Base-by-base conservation (phyloP, 257 asterid genomes). In the Eucommia ulmoides region DNA sequence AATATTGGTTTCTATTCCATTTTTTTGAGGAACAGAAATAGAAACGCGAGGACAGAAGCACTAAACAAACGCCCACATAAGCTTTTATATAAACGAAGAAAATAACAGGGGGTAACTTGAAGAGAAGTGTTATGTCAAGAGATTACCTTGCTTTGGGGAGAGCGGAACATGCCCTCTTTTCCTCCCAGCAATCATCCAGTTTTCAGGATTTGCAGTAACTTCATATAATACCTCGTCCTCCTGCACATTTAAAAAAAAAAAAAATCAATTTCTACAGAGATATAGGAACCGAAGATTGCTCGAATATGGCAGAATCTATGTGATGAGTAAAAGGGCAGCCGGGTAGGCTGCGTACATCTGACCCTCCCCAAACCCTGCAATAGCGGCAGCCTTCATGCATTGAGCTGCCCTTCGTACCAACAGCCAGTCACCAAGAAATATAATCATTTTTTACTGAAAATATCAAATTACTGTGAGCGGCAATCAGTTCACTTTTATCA, bases 111-210 rank as follows among this genome's bases (percentile, higher is more conserved):
- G n/a, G n/a, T n/a, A n/a, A n/a, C n/a, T n/a, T n/a, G n/a, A n/a
- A n/a, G n/a, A n/a, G n/a, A n/a, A n/a, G n/a, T n/a, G n/a, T n/a
- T n/a, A n/a, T n/a, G n/a, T n/a, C n/a, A n/a, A n/a, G 50, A 50
- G 46, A 59, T 21, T 76, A 75, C 99, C 96, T 75, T 79, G 96
- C 73, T 83, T 68, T 9, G 78, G 58, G 53, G 96, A 75, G 63
- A 91, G 96, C 14, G 78, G 55, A 1, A 65, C 69, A 52, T 83
- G 79, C 44, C 99, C 99, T 61, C 93, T 69, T 74, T 86, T 91
- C 59, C 95, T 73, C 61, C 99, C 99, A 46, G 99, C 99, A 64
- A 86, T 70, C 99, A 91, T 91, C 99, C 99, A 91, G 76, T 79
- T 87, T 67, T 81, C 93, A 20, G 86, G 55, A 66, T 76, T 86